Evolutionary conservation across 108 stramenopile genomes (phyloP).

Genomic region (Cyclotella distinguenda): DNA sequence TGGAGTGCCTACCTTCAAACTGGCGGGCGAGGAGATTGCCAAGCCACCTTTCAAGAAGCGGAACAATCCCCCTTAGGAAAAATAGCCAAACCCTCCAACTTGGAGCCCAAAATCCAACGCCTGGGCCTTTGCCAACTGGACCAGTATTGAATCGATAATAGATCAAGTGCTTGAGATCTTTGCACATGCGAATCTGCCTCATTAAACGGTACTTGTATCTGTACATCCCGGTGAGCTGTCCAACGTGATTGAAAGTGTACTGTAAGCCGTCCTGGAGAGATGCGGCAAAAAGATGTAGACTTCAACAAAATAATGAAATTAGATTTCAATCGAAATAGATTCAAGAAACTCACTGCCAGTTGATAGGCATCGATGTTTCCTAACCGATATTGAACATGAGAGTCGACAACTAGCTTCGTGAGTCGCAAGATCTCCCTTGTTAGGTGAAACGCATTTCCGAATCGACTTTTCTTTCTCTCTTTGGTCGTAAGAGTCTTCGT

Average conservation of each 20-base stretch:
- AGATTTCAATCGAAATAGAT: too few relatives aligned
- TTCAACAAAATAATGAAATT: too few relatives aligned
- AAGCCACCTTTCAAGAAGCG: conserved; percentile 96
- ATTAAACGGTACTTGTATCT: conserved; percentile 99
- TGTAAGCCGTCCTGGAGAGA: conserved; percentile 99
- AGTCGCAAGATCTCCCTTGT: conserved; percentile 97
- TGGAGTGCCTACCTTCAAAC: conserved; percentile 97
- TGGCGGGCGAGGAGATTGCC: conserved; percentile 98
- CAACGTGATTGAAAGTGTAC: conserved; percentile 99
- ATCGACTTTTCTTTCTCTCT: conserved; percentile 97
- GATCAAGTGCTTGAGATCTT: conserved; percentile 99
- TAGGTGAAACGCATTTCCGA: conserved; percentile 97
- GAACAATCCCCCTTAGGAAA: conserved; percentile 97
- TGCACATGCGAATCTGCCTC: conserved; percentile 98
- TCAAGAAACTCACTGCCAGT: too few relatives aligned
- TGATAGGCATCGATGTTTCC: conserved; percentile 99
- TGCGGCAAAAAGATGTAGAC: too few relatives aligned
- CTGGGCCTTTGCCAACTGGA: conserved; percentile 99
- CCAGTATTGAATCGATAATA: conserved; percentile 99
- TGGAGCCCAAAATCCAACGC: conserved; percentile 99
- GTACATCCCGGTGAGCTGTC: conserved; percentile 99
- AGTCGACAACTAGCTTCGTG: conserved; percentile 98
- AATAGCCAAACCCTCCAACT: conserved; percentile 99
- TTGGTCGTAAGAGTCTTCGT: conserved; percentile 99
- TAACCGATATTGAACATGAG: conserved; percentile 97